Evolutionary conservation across 208 protist genomes (phyloP).

Genomic region (Trypanosoma platydactyli): DNA sequence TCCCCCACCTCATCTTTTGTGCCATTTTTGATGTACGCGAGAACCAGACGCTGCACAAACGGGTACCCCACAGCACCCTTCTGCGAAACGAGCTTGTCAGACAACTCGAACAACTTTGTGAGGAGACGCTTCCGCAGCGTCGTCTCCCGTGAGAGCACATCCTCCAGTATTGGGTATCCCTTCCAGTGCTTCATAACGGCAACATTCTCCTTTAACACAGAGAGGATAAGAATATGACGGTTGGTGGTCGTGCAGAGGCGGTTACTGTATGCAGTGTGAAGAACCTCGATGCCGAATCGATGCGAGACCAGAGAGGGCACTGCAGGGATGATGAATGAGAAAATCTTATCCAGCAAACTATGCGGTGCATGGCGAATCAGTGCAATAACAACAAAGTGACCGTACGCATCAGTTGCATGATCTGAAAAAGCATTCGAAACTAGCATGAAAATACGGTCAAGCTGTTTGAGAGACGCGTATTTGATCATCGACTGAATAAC

Average conservation of each 20-base stretch:
- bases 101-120: conserved; percentile 77
- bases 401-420: conserved; percentile 81
- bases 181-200: conserved; percentile 86
- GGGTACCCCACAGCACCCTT: conserved; percentile 82
- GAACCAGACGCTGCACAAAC: conserved; percentile 85
- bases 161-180: conserved; percentile 80
- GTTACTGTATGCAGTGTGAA: conserved; percentile 83
- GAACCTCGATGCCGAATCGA: conserved; percentile 82
- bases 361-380: conserved; percentile 84
- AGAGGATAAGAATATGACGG: conserved; percentile 70
- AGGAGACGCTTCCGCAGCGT: conserved; percentile 74
- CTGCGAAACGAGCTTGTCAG: conserved; percentile 88
- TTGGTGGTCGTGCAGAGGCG: conserved; percentile 70
- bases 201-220: conserved; percentile 85
- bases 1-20: conserved; percentile 84
- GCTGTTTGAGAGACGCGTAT: conserved; percentile 72
- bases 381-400: conserved; percentile 78
- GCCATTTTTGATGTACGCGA: conserved; percentile 63
- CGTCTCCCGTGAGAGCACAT: conserved; percentile 59
- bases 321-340: conserved; percentile 55
- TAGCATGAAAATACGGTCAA: conserved; percentile 57
- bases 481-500: conserved; percentile 93
- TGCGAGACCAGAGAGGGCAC: conserved; percentile 82
- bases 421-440: conserved; percentile 57
- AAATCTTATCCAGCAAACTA: conserved; percentile 63